Evolutionary conservation across 352 stramenopile species (phyloP).

Genomic region (Blastocystis sp.): DNA sequence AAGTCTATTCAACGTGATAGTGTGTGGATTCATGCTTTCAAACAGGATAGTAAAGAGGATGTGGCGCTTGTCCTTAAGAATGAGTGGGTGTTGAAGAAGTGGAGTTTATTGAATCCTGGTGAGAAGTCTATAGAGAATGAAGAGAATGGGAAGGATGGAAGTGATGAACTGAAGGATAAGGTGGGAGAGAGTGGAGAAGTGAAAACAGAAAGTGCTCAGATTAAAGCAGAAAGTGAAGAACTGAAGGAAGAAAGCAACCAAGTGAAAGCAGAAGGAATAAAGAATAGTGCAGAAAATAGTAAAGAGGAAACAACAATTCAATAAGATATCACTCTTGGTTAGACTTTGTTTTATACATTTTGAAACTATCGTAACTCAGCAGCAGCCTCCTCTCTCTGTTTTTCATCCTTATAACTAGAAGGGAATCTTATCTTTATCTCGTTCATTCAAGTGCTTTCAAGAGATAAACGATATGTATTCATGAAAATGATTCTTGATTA

Average conservation of each 20-base stretch:
- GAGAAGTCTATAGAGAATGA: background rate
- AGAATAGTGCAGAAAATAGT: too few relatives aligned
- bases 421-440: too few relatives aligned
- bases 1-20: background rate
- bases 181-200: background rate
- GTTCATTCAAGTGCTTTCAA: too few relatives aligned
- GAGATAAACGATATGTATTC: too few relatives aligned
- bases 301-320: too few relatives aligned
- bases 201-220: background rate
- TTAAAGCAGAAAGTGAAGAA: background rate
- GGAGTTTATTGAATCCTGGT: background rate
- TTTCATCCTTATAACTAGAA: too few relatives aligned
- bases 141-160: background rate
- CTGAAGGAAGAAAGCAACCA: background rate
- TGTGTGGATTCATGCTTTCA: background rate
- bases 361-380: too few relatives aligned
- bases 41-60: background rate
- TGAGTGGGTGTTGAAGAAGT: constrained; percentile 3
- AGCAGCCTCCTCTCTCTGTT: too few relatives aligned
- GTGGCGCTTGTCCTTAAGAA: background rate
- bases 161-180: background rate
- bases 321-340: background rate
- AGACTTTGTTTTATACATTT: background rate
- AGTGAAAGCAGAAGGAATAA: too few relatives aligned
- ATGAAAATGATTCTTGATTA: too few relatives aligned